phyloP scores from a whole-genome alignment of 1,139 yeast species.

The Magnusiomyces ingens region DNA sequence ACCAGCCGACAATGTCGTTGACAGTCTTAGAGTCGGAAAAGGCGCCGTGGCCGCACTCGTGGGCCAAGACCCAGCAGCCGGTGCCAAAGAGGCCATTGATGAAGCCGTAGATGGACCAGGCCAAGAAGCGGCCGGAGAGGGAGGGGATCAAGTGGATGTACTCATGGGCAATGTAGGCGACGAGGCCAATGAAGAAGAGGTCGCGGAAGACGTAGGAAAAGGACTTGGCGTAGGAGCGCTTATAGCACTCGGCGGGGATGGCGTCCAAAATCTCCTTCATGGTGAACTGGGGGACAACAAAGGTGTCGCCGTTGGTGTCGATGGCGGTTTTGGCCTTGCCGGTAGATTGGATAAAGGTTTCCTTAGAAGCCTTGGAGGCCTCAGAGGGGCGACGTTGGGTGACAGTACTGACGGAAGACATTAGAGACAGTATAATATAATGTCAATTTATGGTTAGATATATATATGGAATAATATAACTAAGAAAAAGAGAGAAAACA shows the following conservation, averaged over 20 bases:
- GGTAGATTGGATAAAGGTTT: constrained; percentile 3
- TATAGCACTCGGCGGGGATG: constrained; percentile 71
- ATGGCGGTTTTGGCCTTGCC: constrained; percentile 25
- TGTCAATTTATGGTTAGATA: not conserved
- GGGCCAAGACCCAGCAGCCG: constrained; percentile 83
- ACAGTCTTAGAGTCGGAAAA: constrained; percentile 63
- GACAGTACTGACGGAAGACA: constrained; percentile 23
- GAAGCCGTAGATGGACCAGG: constrained; percentile 54
- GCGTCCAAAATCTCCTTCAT: constrained; percentile 66
- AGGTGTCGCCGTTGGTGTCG: constrained; percentile 58
- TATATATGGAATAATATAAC: not conserved
- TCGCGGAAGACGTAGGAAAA: constrained; percentile 62
- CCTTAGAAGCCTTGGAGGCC: constrained; percentile 15
- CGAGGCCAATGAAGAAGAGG: constrained; percentile 43
- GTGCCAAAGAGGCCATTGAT: constrained; percentile 64
- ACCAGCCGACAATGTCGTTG: constrained; percentile 77
- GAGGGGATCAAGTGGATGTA: constrained; percentile 49
- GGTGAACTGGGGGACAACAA: constrained; percentile 65
- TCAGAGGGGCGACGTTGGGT: constrained; percentile 26
- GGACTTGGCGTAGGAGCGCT: constrained; percentile 53
- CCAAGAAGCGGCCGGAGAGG: constrained; percentile 41
- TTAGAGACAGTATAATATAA: not conserved
- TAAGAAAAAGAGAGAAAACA: not conserved
- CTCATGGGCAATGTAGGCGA: constrained; percentile 49
- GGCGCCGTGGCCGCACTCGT: constrained; percentile 88